These are phyloP conservation scores for Plasmodium fragile DNA, from an alignment of 169 alveolate genomes.

Conservation along the genomic window DNA sequence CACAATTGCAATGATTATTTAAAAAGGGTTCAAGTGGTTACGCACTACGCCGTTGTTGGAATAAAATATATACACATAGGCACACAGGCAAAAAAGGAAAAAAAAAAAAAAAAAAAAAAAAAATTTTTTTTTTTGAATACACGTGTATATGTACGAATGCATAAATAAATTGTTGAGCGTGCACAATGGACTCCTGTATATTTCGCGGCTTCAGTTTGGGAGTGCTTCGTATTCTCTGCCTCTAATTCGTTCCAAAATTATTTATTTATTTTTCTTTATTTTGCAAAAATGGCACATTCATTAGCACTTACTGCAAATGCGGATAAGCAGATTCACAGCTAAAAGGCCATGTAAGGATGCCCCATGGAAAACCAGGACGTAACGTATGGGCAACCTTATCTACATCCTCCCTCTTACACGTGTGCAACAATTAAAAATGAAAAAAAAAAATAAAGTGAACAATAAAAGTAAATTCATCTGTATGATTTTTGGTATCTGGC, in stretches of 20 bases:
- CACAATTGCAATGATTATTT: conserved; percentile 1
- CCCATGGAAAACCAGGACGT: background rate
- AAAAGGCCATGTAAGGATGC: background rate
- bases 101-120: background rate
- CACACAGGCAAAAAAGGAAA: background rate
- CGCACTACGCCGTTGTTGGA: background rate
- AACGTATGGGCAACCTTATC: background rate
- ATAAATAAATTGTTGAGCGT: background rate
- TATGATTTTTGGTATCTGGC: conserved; percentile 98
- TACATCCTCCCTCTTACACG: background rate
- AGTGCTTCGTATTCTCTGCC: background rate
- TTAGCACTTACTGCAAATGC: background rate
- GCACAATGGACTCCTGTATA: background rate
- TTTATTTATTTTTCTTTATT: background rate
- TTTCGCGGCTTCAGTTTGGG: background rate
- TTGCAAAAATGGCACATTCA: background rate
- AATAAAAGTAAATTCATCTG: conserved; percentile 88
- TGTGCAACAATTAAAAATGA: background rate
- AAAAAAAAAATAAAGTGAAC: background rate
- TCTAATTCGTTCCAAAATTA: background rate
- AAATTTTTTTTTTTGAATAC: background rate
- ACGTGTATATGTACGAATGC: background rate
- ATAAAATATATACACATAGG: background rate
- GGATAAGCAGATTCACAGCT: background rate
- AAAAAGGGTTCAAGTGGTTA: background rate